Evolutionary conservation across 306 rosid genomes (phyloP), one percentile per base, ranked within the genome.

Genomic region (Fagus crenata): DNA sequence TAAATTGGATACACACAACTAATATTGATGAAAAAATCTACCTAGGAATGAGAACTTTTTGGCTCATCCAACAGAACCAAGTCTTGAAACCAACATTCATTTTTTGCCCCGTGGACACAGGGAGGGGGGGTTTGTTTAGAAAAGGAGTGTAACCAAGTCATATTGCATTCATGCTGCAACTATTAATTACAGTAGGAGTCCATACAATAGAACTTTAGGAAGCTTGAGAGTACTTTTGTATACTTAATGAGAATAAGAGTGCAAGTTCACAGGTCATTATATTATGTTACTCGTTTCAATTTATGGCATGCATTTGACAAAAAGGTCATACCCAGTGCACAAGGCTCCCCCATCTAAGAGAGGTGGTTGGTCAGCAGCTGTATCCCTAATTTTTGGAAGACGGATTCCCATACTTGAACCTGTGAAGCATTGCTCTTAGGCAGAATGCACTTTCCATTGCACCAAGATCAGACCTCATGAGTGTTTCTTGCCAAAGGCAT

Each of bases 51-150:
- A 22, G 36, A 32, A 58, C 12, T 28, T 58, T 56, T 58, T 58
- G 2, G 4, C 64, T n/a, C 15, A 58, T 18, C 64, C 5, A 0
- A 58, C 14, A 9, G 11, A 7, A 3, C 35, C 36, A 28, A 28
- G 51, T 46, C 14, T 7, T 46, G 51, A 46, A 46, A 46, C 51
- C 51, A 46, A 46, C 51, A 46, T 4, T 46, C 28, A 18, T 58
- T 8, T 58, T 28, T 58, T 8, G 5, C 12, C 15, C 32, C 2
- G 64, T 12, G 4, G 14, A 4, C 14, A 1, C 4, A 2, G 1
- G 7, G 0, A 0, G 0, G 46, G 1, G 46, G 3, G 3, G 0
- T 2, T 8, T 0, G 13, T 43, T 43, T 46, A 8, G 7, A 43
- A 43, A 1, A 28, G 14, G 64, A 35, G 28, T 58, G 36, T 8